Evolutionary conservation across 192 early-diverging fungal genomes (phyloP), one percentile per base, ranked within the genome.

Genomic region (Spinellus fusiger): DNA sequence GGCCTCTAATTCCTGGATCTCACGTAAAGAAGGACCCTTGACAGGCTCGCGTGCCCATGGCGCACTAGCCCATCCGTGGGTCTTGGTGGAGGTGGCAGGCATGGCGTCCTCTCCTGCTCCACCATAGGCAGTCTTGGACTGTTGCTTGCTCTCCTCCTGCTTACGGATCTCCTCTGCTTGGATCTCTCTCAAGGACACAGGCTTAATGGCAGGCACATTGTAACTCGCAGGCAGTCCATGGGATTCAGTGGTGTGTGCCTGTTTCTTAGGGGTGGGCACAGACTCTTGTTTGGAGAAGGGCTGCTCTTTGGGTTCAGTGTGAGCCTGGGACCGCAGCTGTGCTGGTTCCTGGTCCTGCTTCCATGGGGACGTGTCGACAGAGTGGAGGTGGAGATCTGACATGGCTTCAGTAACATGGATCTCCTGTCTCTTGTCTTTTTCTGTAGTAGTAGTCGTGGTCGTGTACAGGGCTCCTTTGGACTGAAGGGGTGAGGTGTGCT

Each of bases 1-100:
- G 49, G 78, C 80, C 62, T 85, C 84, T 67, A 79, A 65, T 52
- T 84, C 84, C 62, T 85, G 84, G 56, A 85, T 83, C 68, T 85
- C 84, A 25, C 79, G 77, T 25, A 85, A 55, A 16, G 81, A 79
- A 10, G 74, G 76, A 25, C 76, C 74, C 46, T 71, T 73, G 26
- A 64, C 54, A 35, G 63, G 38, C 4, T 44, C 31, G 32, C 63
- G 46, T 15, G 66, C 68, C 16, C 44, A 31, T 2, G 55, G 33
- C 8, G 56, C 18, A 27, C 28, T 20, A 18, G 33, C 38, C 64
- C 64, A 66, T 7, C 54, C 54, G 18, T 34, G 23, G 10, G 44
- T 22, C 22, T 54, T 50, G 3, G 44, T 6, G 8, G 10, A 20
- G 31, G 22, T 9, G 20, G 33, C 23, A 26, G 35, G 6, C 15